Conservation (phyloP, 768 basidiomycete genomes). For the Rickenella mellea region DNA sequence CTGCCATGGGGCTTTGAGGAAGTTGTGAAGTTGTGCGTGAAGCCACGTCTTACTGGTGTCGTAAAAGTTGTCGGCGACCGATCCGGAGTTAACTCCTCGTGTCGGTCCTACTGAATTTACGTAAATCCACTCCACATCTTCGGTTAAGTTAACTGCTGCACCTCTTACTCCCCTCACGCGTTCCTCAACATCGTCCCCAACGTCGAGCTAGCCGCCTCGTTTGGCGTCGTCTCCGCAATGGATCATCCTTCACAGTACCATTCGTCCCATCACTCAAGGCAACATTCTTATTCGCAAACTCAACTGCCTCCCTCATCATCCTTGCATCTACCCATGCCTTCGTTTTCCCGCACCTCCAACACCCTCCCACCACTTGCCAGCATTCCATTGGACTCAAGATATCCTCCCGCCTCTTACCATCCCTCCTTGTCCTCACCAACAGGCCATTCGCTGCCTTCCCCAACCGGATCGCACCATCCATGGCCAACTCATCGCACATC, state of each 20-base stretch:
- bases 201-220: neutral
- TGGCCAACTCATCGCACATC: conserved; percentile 19
- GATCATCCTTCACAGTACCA: neutral
- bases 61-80: no score
- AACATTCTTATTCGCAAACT: conserved; percentile 28
- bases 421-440: conserved; percentile 23
- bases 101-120: no score
- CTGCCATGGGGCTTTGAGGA: no score
- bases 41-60: no score
- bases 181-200: no score
- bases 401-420: conserved; percentile 24
- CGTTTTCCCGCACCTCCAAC: conserved; percentile 26
- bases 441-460: neutral
- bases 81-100: no score
- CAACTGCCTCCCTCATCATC: conserved; percentile 36
- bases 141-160: no score
- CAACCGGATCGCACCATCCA: conserved; percentile 28
- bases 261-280: conserved; percentile 18
- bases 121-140: no score
- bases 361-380: conserved; percentile 30
- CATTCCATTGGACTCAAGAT: conserved; percentile 17
- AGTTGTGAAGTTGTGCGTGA: no score
- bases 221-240: neutral
- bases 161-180: no score
- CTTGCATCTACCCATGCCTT: conserved; percentile 26